A percentile compares a stretch with the other conserved stretches of the same genome.
These are phyloP conservation scores for Camellia granthamiana DNA, from an alignment of 148 eudicot genomes.

Conservation along the genomic window DNA sequence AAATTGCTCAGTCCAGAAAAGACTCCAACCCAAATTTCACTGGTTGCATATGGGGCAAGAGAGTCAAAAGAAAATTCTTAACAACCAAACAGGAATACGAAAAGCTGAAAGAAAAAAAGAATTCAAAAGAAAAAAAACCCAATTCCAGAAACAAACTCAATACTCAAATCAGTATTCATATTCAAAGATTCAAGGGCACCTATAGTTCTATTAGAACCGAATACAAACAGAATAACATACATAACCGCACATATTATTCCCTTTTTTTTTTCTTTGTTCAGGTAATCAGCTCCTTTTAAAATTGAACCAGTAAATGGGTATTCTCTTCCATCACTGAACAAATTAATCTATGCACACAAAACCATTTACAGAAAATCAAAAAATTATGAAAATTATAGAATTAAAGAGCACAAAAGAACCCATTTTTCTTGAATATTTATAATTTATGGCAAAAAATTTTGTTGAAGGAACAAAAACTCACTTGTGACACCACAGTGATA, in stretches of 20 bases:
- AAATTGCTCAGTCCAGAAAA: slow-evolving; percentile 3
- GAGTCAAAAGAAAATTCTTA: slow-evolving; percentile 1
- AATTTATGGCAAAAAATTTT: background rate
- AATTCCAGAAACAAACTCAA: background rate
- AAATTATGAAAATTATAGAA: background rate
- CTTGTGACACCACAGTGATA: slow-evolving; percentile 99
- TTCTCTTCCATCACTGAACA: slow-evolving; percentile 26
- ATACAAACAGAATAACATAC: slow-evolving; percentile 5
- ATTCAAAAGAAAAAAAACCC: background rate
- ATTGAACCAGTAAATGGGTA: slow-evolving; percentile 18
- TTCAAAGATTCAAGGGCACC: background rate
- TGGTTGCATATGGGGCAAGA: background rate
- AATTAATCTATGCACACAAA: slow-evolving; percentile 28
- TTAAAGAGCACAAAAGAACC: slow-evolving; percentile 10
- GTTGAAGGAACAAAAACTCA: slow-evolving; percentile 71
- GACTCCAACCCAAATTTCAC: background rate
- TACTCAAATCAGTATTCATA: background rate
- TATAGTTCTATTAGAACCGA: background rate
- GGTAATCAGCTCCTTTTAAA: slow-evolving; percentile 9
- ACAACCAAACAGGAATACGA: background rate
- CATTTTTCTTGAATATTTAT: slow-evolving; percentile 8
- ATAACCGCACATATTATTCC: slow-evolving; percentile 17
- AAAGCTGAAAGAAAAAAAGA: background rate
- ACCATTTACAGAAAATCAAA: slow-evolving; percentile 5
- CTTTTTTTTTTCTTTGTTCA: slow-evolving; percentile 9